Base-by-base conservation (phyloP, 345 rosid species). In the Gossypium raimondii region DNA sequence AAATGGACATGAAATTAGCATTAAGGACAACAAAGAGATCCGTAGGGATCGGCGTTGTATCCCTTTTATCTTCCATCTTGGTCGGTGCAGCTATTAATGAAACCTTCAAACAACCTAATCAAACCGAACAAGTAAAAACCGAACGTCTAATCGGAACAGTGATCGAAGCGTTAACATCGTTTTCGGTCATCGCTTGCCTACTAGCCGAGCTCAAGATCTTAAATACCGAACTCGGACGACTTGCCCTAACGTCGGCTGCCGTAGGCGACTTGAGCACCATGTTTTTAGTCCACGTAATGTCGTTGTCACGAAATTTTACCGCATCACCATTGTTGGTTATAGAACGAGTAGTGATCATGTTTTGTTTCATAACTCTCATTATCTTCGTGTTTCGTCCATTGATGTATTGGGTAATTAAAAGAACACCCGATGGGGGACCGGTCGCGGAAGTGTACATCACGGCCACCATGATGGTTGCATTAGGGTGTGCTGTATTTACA, bases 161-260 rank as follows among this genome's bases (percentile, higher is more conserved):
- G 27, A 4, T 73, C 24, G 82, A 77, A 67, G 84, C 78, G 22
- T 10, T 81, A 3, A 83, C 88, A 0, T 65, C 87, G 1, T 82
- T 81, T 53, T 81, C 89, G 0, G 87, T 85, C 45, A 77, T 87
- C 9, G 80, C 82, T 12, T 66, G 76, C 70, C 86, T 90, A 3
- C 81, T 88, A 2, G 74, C 76, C 1, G 89, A 87, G 72, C 82
- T 89, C 9, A 74, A 78, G 64, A 79, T 87, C 77, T 69, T 82
- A 50, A 85, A 87, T 74, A 78, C 88, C 0, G 89, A 87, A 71
- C 81, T 87, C 2, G 86, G 89, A 1, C 82, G 87, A 38, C 62
- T 87, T 2, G 85, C 78, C 2, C 78, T 85, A 29, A 77, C 88
- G 0, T 27, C 90, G 0, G 84, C 87, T 11, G 64, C 81, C 45